A percentile compares a stretch with the other conserved stretches of the same genome.
These are phyloP conservation scores for Myxozyma nipponensis DNA, from an alignment of 805 yeast species.

Conservation along the genomic window DNA sequence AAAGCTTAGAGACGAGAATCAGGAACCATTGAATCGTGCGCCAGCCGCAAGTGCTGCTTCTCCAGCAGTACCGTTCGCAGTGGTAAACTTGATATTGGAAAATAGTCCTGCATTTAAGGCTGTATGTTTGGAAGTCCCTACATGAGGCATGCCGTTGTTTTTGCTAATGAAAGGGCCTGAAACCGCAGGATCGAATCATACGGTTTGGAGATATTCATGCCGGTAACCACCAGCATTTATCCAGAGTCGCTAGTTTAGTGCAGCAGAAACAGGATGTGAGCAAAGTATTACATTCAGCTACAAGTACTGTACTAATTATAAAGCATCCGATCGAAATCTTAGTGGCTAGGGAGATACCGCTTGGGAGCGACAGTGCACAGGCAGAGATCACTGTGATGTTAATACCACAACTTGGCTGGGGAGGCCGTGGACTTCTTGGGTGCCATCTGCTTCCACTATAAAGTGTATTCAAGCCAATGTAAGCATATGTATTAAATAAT, in stretches of 20 bases:
- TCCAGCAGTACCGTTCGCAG: slow-evolving; percentile 50
- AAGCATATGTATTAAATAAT: too few species aligned
- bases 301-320: neutral
- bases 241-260: slow-evolving; percentile 46
- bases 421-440: slow-evolving; percentile 66
- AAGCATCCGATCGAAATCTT: slow-evolving; percentile 30
- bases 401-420: slow-evolving; percentile 55
- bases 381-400: slow-evolving; percentile 35
- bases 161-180: slow-evolving; percentile 44
- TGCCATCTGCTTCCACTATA: slow-evolving; percentile 48
- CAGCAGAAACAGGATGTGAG: slow-evolving; percentile 40
- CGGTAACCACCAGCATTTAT: slow-evolving; percentile 52
- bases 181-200: slow-evolving; percentile 51
- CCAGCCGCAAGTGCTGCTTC: slow-evolving; percentile 1
- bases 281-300: slow-evolving; percentile 3
- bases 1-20: slow-evolving; percentile 1
- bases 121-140: slow-evolving; percentile 30
- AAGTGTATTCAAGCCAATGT: neutral
- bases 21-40: neutral
- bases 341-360: slow-evolving; percentile 29
- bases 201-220: slow-evolving; percentile 53
- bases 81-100: slow-evolving; percentile 47
- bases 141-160: neutral
- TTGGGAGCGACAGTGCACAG: slow-evolving; percentile 34
- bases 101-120: slow-evolving; percentile 56